These are phyloP conservation scores for Curvularia eragrostidis DNA, from an alignment of 2,329 filamentous ascomycete genomes.

Conservation along the genomic window DNA sequence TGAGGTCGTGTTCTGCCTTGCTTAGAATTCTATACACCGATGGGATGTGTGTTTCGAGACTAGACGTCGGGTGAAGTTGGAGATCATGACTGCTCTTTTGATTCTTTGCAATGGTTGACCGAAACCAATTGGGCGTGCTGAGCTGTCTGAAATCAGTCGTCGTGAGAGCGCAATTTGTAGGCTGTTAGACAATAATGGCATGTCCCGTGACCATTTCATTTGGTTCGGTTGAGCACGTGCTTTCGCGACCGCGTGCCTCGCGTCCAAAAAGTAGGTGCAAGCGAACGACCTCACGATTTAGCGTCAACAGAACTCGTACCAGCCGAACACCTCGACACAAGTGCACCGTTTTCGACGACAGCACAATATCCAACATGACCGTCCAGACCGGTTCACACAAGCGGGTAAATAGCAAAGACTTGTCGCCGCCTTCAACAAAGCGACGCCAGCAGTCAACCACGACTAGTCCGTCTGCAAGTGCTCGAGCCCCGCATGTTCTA, in stretches of 20 bases:
- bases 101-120: background rate
- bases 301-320: slow-evolving; percentile 7
- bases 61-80: background rate
- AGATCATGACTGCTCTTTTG: background rate
- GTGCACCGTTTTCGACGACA: slow-evolving; percentile 1
- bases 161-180: background rate
- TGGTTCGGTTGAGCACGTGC: slow-evolving; percentile 36
- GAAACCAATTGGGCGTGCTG: background rate
- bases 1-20: background rate
- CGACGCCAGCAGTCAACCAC: slow-evolving; percentile 62
- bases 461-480: slow-evolving; percentile 56
- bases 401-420: slow-evolving; percentile 51
- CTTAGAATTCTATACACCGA: background rate
- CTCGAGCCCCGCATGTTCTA: background rate
- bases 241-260: slow-evolving; percentile 39
- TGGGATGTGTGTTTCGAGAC: background rate
- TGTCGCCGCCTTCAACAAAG: slow-evolving; percentile 66
- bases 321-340: background rate
- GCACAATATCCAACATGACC: slow-evolving; percentile 25
- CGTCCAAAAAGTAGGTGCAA: slow-evolving; percentile 21
- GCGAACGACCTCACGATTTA: slow-evolving; percentile 14
- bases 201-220: background rate
- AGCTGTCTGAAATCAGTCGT: background rate
- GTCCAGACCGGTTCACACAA: slow-evolving; percentile 36
- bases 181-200: background rate